Percentiles rank a stretch among this genome's conserved stretches.
phyloP scores from a whole-genome alignment of 495 filamentous ascomycete genomes.

The Penicillium crystallinum region DNA sequence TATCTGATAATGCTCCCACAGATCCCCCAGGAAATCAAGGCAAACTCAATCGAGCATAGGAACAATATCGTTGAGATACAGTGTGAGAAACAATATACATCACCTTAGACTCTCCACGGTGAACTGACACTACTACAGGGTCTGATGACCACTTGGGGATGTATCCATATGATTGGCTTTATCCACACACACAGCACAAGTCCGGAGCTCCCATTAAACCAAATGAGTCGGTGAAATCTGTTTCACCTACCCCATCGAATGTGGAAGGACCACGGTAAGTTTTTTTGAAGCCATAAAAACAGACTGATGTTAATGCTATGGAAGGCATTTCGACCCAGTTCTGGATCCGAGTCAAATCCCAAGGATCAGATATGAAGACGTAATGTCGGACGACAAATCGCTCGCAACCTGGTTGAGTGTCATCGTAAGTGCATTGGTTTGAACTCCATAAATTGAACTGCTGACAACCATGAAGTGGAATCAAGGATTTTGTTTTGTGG shows the following conservation, averaged over 20 bases:
- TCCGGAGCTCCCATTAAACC: not conserved
- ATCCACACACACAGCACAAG: slow-evolving; percentile 10
- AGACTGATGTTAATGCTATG: not conserved
- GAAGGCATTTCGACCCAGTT: slow-evolving; percentile 26
- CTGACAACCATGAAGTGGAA: slow-evolving; percentile 35
- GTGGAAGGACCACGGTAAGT: not conserved
- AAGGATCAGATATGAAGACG: slow-evolving; percentile 49
- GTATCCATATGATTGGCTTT: slow-evolving; percentile 51
- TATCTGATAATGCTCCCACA: not conserved
- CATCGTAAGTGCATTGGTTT: slow-evolving; percentile 44
- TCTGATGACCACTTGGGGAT: slow-evolving; percentile 48
- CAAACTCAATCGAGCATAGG: slow-evolving; percentile 17
- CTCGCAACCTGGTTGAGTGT: slow-evolving; percentile 52
- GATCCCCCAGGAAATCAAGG: slow-evolving; percentile 52
- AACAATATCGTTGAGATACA: slow-evolving; percentile 15
- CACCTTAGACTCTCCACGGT: not conserved
- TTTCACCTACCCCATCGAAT: not conserved
- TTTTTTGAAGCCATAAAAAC: not conserved
- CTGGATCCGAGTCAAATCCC: slow-evolving; percentile 34
- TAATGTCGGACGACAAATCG: slow-evolving; percentile 54
- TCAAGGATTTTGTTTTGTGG: slow-evolving; percentile 68
- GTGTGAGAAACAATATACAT: slow-evolving; percentile 19
- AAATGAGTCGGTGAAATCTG: not conserved
- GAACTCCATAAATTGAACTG: not conserved
- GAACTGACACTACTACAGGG: slow-evolving; percentile 28